Evolutionary conservation across 176 grass and related monocot genomes (phyloP), one percentile per base, ranked within the genome.

Genomic region (Phoenix dactylifera): DNA sequence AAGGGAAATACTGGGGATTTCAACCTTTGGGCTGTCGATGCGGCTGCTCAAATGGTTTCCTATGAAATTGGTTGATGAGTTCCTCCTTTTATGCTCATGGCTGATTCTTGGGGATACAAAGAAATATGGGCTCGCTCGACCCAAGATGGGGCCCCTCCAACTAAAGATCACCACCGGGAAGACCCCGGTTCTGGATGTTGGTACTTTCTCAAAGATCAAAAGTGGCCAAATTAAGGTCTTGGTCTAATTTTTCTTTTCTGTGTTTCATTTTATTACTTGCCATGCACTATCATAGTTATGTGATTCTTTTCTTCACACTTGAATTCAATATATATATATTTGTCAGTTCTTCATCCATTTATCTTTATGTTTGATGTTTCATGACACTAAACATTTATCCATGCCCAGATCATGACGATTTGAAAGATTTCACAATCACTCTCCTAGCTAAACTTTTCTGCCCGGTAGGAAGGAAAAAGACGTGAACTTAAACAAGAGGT

Each of bases 11-110:
- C 19, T 96, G 52, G 91, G 91, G 58, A 72, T 90, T 19, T 96
- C 91, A 57, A 90, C 91, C 26, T 90, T 96, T 85, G 86, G 83
- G 25, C 52, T 96, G 16, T 87, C 86, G 1, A 75, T 87, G 62
- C 77, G 63, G 53, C 86, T 96, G 39, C 78, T 90, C 44, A 85
- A 70, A 50, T 85, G 86, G 91, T 39, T 96, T 1, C 80, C 77
- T 16, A 35, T 85, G 26, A 78, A 67, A 53, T 66, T 16, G 51
- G 91, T 80, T 1, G 91, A 96, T 77, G 58, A 22, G 15, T 63
- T 96, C 51, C 77, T 96, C 32, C 83, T 96, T 18, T 70, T 87
- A 44, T 75, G 73, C 79, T 62, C 86, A 32, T 87, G 86, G 59
- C 52, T 84, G 60, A 66, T 82, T 54, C 64, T 96, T 16, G 86